These are phyloP conservation scores for Limtongia smithiae DNA, from an alignment of 805 yeast genomes.

Conservation along the genomic window DNA sequence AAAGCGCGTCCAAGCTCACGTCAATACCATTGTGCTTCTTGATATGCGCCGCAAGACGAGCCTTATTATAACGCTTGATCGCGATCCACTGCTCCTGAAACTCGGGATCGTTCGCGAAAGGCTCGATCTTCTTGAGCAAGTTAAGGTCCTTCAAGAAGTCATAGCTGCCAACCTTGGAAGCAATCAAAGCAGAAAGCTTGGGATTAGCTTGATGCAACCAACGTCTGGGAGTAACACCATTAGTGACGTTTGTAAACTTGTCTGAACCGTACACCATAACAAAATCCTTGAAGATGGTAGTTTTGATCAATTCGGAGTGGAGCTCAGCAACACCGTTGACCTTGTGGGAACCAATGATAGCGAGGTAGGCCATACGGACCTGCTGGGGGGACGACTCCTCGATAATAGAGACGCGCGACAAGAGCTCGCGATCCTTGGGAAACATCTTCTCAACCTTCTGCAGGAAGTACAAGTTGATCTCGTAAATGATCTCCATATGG, in stretches of 20 bases:
- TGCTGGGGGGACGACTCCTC: constrained; percentile 80
- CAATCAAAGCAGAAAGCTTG: constrained; percentile 65
- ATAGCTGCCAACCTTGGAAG: constrained; percentile 65
- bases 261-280: constrained; percentile 77
- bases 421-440: constrained; percentile 67
- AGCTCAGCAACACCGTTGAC: constrained; percentile 96
- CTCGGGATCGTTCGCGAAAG: constrained; percentile 60
- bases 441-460: constrained; percentile 69
- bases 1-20: constrained; percentile 69
- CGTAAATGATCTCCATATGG: constrained; percentile 85
- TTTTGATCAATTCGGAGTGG: constrained; percentile 84
- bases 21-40: constrained; percentile 60
- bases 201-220: constrained; percentile 96
- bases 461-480: constrained; percentile 74
- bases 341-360: constrained; percentile 86
- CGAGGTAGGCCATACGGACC: constrained; percentile 88
- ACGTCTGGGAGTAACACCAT: constrained; percentile 94
- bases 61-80: constrained; percentile 68
- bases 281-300: constrained; percentile 86
- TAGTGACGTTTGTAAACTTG: constrained; percentile 86
- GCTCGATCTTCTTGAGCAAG: constrained; percentile 61
- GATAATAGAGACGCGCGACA: constrained; percentile 72
- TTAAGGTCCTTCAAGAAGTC: constrained; percentile 66
- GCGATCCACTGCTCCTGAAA: constrained; percentile 69
- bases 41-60: constrained; percentile 60